These are phyloP conservation scores for Entomortierella parvispora DNA, from an alignment of 192 early-diverging fungal species.

Conservation along the genomic window DNA sequence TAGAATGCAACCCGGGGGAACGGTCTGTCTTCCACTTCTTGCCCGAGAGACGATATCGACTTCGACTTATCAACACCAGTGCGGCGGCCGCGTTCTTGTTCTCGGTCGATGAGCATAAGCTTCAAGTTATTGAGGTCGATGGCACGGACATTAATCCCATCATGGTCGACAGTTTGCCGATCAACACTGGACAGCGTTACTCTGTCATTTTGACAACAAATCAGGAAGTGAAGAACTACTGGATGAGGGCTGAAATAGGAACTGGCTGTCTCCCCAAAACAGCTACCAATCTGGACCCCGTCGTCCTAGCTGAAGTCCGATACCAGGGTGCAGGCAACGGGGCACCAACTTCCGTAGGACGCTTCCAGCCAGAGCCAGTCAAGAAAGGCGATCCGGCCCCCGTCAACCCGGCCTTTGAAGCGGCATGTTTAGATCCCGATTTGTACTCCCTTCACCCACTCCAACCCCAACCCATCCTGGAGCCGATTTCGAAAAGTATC, in stretches of 20 bases:
- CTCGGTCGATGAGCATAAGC: slow-evolving; percentile 73
- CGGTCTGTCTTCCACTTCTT: slow-evolving; percentile 43
- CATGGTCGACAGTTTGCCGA: slow-evolving; percentile 50
- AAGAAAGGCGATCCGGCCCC: slow-evolving; percentile 3
- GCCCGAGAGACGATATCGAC: slow-evolving; percentile 56
- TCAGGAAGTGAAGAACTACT: slow-evolving; percentile 55
- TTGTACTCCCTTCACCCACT: slow-evolving; percentile 33
- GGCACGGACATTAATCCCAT: slow-evolving; percentile 55
- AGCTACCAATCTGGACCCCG: slow-evolving; percentile 30
- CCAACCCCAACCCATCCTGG: slow-evolving; percentile 23
- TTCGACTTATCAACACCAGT: slow-evolving; percentile 71
- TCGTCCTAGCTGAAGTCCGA: slow-evolving; percentile 48
- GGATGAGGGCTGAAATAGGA: slow-evolving; percentile 56
- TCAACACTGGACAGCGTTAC: slow-evolving; percentile 60
- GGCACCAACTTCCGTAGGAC: slow-evolving; percentile 30
- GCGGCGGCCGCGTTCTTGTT: slow-evolving; percentile 71
- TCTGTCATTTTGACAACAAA: slow-evolving; percentile 61
- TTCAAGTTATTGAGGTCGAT: slow-evolving; percentile 79
- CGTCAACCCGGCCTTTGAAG: slow-evolving; percentile 26
- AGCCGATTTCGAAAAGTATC: slow-evolving; percentile 33
- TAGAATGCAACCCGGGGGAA: slow-evolving; percentile 19
- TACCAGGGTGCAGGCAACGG: slow-evolving; percentile 52
- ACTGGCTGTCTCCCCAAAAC: slow-evolving; percentile 40
- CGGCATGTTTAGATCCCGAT: slow-evolving; percentile 45
- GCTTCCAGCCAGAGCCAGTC: slow-evolving; percentile 12